Conservation (phyloP, 805 yeast species). For the Tetrapisispora arboricola region DNA sequence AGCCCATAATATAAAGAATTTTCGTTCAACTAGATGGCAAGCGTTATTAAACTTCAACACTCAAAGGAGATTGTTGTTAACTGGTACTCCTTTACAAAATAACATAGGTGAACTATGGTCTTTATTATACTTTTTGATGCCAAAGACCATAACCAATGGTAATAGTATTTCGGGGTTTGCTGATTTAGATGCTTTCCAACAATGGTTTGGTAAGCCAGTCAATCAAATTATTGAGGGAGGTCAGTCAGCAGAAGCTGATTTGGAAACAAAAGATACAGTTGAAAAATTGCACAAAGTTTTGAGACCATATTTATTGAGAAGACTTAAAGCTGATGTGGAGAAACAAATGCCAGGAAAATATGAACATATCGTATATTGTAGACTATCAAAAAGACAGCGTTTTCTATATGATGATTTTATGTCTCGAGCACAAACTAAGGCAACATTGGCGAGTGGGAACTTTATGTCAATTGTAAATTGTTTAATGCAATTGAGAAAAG, state of each 20-base stretch:
- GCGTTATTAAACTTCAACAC: slow-evolving; percentile 90
- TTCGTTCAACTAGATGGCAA: slow-evolving; percentile 95
- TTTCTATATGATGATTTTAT: slow-evolving; percentile 90
- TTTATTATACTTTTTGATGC: slow-evolving; percentile 88
- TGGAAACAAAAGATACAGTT: slow-evolving; percentile 77
- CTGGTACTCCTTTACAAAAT: slow-evolving; percentile 97
- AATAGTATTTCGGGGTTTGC: slow-evolving; percentile 72
- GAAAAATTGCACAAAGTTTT: slow-evolving; percentile 84
- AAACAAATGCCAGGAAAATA: slow-evolving; percentile 98
- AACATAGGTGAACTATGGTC: slow-evolving; percentile 96
- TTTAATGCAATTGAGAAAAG: slow-evolving; percentile 94
- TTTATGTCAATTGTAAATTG: slow-evolving; percentile 92
- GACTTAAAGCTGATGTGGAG: slow-evolving; percentile 93
- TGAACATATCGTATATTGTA: slow-evolving; percentile 89
- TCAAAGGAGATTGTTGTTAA: slow-evolving; percentile 71
- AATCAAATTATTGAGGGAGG: slow-evolving; percentile 72
- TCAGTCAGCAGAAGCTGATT: slow-evolving; percentile 46
- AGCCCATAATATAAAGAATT: slow-evolving; percentile 95
- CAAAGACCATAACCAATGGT: slow-evolving; percentile 53
- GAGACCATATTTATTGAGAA: slow-evolving; percentile 82
- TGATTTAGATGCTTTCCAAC: slow-evolving; percentile 88
- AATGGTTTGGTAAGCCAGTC: slow-evolving; percentile 98
- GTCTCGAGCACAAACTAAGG: slow-evolving; percentile 93
- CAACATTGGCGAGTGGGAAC: slow-evolving; percentile 88
- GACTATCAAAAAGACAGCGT: slow-evolving; percentile 85